Evolutionary conservation across 192 early-diverging fungal genomes (phyloP), one percentile per base, ranked within the genome.

Genomic region (Entomortierella chlamydospora): DNA sequence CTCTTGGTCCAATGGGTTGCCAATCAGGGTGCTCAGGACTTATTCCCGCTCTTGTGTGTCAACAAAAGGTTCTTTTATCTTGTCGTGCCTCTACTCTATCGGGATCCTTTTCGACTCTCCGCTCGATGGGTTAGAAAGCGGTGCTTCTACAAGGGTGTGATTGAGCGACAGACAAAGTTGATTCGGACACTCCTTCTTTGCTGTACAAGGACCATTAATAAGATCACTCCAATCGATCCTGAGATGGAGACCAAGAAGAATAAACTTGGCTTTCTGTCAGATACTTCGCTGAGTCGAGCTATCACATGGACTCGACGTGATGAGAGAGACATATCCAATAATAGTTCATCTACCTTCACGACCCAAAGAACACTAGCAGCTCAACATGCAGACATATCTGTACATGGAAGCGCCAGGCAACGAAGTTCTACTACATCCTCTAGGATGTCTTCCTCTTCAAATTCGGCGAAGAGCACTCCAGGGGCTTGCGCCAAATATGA

Each of bases 21-120:
- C 26, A 59, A 33, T 54, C 61, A 52, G 31, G 55, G 62, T 12
- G 39, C 53, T 18, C 61, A 73, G 42, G 71, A 73, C 17, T 45
- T 73, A 3, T 73, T 58, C 43, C 57, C 71, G 6, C 62, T 73
- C n/a, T 37, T 73, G 31, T 73, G 71, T 34, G 71, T 73, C 43
- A 73, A 73, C 71, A 73, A 73, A n/a, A 25, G 33, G 33, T 30
- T 73, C 49, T 73, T 73, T 57, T 37, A 65, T 25, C 71, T 64
- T 25, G 71, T 73, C 9, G 71, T 73, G 6, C 71, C 61, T 18
- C 17, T 64, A 13, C 71, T 73, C 62, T 73, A 73, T 34, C 55
- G 56, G 34, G 71, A 73, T 39, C 71, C 71, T 22, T 73, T 73
- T 47, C 56, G 61, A 20, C 62, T 73, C 26, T 63, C 61, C 13